These are phyloP conservation scores for Beta macrorhiza DNA, from an alignment of 179 eudicot genomes.

Conservation along the genomic window DNA sequence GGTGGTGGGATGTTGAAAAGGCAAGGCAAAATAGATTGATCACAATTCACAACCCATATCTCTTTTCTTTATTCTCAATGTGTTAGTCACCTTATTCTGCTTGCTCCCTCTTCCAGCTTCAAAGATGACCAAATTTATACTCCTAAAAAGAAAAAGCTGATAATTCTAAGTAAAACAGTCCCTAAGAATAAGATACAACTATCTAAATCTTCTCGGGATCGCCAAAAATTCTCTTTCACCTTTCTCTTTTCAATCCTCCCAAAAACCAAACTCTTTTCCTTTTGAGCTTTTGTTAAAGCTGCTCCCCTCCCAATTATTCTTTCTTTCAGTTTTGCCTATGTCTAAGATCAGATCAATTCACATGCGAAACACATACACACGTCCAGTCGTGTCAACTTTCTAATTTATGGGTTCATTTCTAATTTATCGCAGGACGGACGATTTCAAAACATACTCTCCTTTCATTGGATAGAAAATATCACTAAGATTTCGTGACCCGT, in stretches of 20 bases:
- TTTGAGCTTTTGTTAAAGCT: constrained; percentile 25
- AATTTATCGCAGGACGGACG: too few species aligned
- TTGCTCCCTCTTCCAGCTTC: constrained; percentile 21
- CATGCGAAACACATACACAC: too few species aligned
- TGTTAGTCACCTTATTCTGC: constrained; percentile 22
- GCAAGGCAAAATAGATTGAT: constrained; percentile 5
- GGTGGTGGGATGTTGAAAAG: not conserved
- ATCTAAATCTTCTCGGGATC: constrained; percentile 30
- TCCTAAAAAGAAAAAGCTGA: constrained; percentile 26
- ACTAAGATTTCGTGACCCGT: too few species aligned
- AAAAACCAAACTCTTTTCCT: constrained; percentile 19
- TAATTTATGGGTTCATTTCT: too few species aligned
- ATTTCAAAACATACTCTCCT: too few species aligned
- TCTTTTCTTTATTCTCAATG: not conserved
- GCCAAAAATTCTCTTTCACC: constrained; percentile 12
- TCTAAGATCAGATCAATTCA: not conserved
- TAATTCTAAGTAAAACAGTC: constrained; percentile 4
- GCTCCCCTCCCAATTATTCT: not conserved
- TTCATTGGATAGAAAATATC: too few species aligned
- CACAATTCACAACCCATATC: not conserved
- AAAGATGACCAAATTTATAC: constrained; percentile 10
- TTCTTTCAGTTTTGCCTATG: constrained; percentile 7
- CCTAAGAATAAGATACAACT: not conserved
- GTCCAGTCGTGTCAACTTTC: too few species aligned
- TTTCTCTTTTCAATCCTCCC: constrained; percentile 15